Conservation (phyloP, 768 basidiomycete genomes). For the Pisolithus albus region DNA sequence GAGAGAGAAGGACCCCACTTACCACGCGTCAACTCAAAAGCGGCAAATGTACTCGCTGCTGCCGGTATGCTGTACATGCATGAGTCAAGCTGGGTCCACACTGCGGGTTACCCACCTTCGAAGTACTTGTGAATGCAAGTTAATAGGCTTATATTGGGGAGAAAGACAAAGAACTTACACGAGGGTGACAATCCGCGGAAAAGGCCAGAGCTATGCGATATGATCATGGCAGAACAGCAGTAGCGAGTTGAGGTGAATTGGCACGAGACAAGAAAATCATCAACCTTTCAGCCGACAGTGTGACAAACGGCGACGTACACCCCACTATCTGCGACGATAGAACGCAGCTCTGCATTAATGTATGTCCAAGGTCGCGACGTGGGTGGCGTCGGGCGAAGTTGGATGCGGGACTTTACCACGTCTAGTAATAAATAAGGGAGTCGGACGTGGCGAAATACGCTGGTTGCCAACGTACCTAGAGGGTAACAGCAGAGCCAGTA, state of each 20-base stretch:
- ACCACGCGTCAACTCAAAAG: slow-evolving; percentile 81
- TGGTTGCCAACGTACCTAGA: slow-evolving; percentile 41
- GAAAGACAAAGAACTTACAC: slow-evolving; percentile 41
- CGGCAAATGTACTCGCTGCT: slow-evolving; percentile 84
- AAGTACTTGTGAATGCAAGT: slow-evolving; percentile 38
- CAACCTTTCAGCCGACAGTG: neutral
- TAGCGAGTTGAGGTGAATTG: neutral
- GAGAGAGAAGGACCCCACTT: slow-evolving; percentile 12
- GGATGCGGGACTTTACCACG: slow-evolving; percentile 87
- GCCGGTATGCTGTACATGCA: slow-evolving; percentile 66
- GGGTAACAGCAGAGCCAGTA: slow-evolving; percentile 97
- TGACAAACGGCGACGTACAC: slow-evolving; percentile 39
- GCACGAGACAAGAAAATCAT: neutral
- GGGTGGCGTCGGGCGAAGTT: slow-evolving; percentile 71
- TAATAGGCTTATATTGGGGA: neutral
- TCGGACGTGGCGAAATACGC: neutral
- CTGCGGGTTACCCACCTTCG: slow-evolving; percentile 42
- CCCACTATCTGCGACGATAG: slow-evolving; percentile 66
- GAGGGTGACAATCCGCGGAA: slow-evolving; percentile 74
- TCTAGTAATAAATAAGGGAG: slow-evolving; percentile 36
- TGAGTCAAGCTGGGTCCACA: neutral
- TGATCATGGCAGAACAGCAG: neutral
- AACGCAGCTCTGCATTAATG: slow-evolving; percentile 61
- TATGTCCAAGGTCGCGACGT: slow-evolving; percentile 68
- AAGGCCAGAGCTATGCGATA: slow-evolving; percentile 41